phyloP scores from a whole-genome alignment of 495 filamentous ascomycete genomes.

The Lasiosphaeris hirsuta region DNA sequence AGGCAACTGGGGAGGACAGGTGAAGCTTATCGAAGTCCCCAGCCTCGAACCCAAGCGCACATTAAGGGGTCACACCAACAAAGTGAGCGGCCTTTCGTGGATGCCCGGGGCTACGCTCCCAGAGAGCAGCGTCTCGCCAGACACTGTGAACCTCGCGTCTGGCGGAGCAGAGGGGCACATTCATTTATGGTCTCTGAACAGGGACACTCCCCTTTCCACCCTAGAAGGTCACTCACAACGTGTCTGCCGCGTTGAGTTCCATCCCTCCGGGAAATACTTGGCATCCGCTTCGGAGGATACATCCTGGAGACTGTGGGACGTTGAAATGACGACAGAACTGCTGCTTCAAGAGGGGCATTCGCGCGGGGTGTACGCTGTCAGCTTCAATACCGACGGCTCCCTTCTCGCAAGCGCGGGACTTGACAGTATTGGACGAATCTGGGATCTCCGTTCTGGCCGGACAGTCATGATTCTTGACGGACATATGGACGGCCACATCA shows the following conservation, averaged over 20 bases:
- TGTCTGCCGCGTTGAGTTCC: conserved; percentile 89
- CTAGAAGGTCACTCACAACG: conserved; percentile 81
- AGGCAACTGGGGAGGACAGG: conserved; percentile 85
- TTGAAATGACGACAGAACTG: conserved; percentile 77
- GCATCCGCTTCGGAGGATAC: conserved; percentile 95
- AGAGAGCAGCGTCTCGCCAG: conserved; percentile 61
- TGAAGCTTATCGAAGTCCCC: conserved; percentile 81
- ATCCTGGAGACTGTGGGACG: conserved; percentile 96
- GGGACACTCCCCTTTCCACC: conserved; percentile 79
- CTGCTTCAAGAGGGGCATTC: conserved; percentile 93
- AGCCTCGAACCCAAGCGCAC: conserved; percentile 71
- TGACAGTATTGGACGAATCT: conserved; percentile 92
- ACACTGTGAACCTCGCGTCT: conserved; percentile 80
- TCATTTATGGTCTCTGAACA: conserved; percentile 83
- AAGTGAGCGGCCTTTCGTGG: conserved; percentile 89
- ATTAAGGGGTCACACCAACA: conserved; percentile 77
- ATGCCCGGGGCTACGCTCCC: conserved; percentile 77
- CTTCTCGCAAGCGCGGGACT: conserved; percentile 85
- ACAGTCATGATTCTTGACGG: conserved; percentile 93
- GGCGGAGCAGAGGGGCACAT: conserved; percentile 88
- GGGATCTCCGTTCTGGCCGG: conserved; percentile 91
- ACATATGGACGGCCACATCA: conserved; percentile 80
- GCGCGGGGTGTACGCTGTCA: conserved; percentile 81
- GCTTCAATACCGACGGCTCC: conserved; percentile 87
- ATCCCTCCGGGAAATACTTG: conserved; percentile 85